These are phyloP conservation scores for Brassica rapa DNA, from an alignment of 345 rosid genomes.

Conservation along the genomic window DNA sequence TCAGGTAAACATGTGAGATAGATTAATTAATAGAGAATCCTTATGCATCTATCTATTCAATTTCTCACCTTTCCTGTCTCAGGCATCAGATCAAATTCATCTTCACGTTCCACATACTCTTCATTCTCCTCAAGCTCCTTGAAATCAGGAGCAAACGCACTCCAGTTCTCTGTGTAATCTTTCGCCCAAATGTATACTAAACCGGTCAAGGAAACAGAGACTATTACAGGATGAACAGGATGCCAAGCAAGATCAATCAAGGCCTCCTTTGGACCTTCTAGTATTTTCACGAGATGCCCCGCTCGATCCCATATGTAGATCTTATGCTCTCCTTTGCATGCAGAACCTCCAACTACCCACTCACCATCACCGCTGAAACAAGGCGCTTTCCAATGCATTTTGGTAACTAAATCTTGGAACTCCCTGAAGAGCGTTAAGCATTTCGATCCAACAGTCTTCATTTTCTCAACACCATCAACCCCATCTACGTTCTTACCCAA, in stretches of 20 bases:
- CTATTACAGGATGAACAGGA: conserved; percentile 93
- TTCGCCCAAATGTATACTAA: conserved; percentile 98
- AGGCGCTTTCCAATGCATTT: conserved; percentile 98
- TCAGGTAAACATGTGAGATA: conserved; percentile 21
- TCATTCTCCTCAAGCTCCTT: conserved; percentile 99
- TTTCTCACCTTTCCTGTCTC: conserved; percentile 84
- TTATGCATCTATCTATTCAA: neutral
- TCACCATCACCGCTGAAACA: conserved; percentile 98
- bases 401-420: conserved; percentile 78
- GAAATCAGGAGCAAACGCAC: conserved; percentile 99
- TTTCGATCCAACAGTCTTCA: conserved; percentile 76
- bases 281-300: conserved; percentile 95
- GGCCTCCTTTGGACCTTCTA: conserved; percentile 99
- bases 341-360: conserved; percentile 98
- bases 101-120: conserved; percentile 97
- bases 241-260: conserved; percentile 98
- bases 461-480: conserved; percentile 62
- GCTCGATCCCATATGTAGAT: conserved; percentile 98
- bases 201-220: conserved; percentile 91
- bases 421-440: conserved; percentile 73
- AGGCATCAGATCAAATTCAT: conserved; percentile 89
- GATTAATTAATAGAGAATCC: neutral
- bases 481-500: conserved; percentile 52
- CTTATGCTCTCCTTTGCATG: conserved; percentile 98
- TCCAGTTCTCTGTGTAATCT: conserved; percentile 98